These are phyloP conservation scores for Cryphonectria nitschkei DNA, from an alignment of 2,329 filamentous ascomycete genomes.

Conservation along the genomic window DNA sequence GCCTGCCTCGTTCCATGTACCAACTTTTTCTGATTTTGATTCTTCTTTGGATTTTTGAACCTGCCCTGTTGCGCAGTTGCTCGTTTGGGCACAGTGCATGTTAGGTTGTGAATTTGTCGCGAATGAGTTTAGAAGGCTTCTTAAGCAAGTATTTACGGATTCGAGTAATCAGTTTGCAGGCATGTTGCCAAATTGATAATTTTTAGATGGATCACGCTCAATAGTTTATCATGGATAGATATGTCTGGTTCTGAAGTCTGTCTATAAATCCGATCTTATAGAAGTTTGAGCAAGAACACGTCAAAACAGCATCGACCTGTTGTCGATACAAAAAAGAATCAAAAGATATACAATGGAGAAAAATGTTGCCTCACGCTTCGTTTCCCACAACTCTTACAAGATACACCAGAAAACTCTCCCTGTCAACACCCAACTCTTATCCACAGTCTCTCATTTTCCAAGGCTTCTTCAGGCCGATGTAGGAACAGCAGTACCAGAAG, in stretches of 20 bases:
- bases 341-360: background rate
- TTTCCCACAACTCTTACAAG: background rate
- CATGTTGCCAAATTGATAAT: background rate
- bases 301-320: background rate
- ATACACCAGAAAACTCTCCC: background rate
- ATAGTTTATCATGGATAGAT: no score
- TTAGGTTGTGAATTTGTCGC: no score
- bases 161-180: background rate
- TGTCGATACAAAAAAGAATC: background rate
- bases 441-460: background rate
- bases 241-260: no score
- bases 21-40: no score
- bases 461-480: conserved; percentile 15
- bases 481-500: conserved; percentile 9
- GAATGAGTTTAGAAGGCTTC: no score
- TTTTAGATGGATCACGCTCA: background rate
- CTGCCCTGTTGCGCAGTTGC: no score
- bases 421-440: background rate
- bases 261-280: no score
- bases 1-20: no score
- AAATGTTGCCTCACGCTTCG: background rate
- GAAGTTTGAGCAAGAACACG: background rate
- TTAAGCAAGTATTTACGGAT: no score
- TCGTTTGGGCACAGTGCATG: no score
- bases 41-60: no score